These are phyloP conservation scores for Vitis riparia DNA, from an alignment of 164 flowering plant species.

Conservation along the genomic window DNA sequence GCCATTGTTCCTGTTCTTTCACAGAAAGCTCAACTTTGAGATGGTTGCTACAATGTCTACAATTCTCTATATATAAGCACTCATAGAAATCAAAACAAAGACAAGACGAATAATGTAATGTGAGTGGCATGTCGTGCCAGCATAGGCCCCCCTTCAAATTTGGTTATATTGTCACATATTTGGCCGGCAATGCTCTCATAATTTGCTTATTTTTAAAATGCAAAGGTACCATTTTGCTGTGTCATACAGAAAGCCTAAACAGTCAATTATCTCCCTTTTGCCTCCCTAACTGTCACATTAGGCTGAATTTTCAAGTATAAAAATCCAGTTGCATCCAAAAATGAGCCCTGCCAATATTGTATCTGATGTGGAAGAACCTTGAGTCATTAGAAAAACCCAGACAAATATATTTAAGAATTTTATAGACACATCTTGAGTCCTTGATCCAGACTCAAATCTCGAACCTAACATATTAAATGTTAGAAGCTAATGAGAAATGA, in stretches of 20 bases:
- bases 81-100: neutral
- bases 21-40: constrained; percentile 1
- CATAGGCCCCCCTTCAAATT: constrained; percentile 4
- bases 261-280: too few relatives aligned
- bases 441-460: neutral
- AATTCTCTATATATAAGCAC: neutral
- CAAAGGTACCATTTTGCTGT: neutral
- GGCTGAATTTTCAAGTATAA: too few relatives aligned
- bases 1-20: constrained; percentile 22
- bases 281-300: too few relatives aligned
- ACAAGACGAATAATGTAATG: neutral
- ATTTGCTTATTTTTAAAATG: constrained; percentile 6
- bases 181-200: constrained; percentile 16
- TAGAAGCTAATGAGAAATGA: too few relatives aligned
- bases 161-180: constrained; percentile 11
- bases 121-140: constrained; percentile 15
- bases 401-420: too few relatives aligned
- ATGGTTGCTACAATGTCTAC: neutral
- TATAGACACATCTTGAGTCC: too few relatives aligned
- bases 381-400: too few relatives aligned
- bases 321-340: too few relatives aligned
- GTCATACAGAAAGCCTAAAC: too few relatives aligned
- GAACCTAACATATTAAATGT: too few relatives aligned
- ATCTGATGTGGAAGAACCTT: too few relatives aligned
- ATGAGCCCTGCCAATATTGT: too few relatives aligned